Conservation (phyloP, 345 rosid genomes). For the Carallia brachiata region DNA sequence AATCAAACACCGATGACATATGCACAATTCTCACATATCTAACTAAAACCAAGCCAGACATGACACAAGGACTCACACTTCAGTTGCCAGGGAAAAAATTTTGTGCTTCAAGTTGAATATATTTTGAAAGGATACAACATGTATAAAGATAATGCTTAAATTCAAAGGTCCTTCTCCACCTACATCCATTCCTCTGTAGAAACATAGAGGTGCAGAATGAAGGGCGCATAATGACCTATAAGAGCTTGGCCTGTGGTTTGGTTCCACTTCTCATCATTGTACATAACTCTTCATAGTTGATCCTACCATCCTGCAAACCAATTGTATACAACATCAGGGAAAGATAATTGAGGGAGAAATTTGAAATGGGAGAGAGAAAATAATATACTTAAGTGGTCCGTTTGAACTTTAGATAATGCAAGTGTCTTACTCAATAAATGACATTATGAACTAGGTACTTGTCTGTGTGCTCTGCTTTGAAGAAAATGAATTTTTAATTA, state of each 20-base stretch:
- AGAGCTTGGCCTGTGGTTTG: constrained; percentile 16
- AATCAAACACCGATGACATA: background rate
- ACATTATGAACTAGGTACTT: too few relatives aligned
- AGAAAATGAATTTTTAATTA: too few relatives aligned
- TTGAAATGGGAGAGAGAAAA: background rate
- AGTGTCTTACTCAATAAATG: too few relatives aligned
- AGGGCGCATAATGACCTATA: background rate
- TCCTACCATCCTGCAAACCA: constrained; percentile 37
- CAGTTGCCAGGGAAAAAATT: constrained; percentile 1
- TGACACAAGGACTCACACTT: background rate
- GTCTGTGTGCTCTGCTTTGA: too few relatives aligned
- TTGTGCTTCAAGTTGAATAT: background rate
- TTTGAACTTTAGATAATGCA: constrained; percentile 27
- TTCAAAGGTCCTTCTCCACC: background rate
- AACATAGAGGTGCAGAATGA: background rate
- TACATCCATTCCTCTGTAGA: too few relatives aligned
- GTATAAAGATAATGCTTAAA: background rate
- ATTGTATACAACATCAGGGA: background rate
- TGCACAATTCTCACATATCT: constrained; percentile 2
- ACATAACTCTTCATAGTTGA: constrained; percentile 42
- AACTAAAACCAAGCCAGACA: background rate
- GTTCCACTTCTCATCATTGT: constrained; percentile 34
- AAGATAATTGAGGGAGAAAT: background rate
- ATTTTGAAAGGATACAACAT: background rate
- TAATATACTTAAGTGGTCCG: constrained; percentile 20